A percentile compares a stretch with the other conserved stretches of the same genome.
phyloP scores from a whole-genome alignment of 257 asterid species.

The Gentiana macrophylla region DNA sequence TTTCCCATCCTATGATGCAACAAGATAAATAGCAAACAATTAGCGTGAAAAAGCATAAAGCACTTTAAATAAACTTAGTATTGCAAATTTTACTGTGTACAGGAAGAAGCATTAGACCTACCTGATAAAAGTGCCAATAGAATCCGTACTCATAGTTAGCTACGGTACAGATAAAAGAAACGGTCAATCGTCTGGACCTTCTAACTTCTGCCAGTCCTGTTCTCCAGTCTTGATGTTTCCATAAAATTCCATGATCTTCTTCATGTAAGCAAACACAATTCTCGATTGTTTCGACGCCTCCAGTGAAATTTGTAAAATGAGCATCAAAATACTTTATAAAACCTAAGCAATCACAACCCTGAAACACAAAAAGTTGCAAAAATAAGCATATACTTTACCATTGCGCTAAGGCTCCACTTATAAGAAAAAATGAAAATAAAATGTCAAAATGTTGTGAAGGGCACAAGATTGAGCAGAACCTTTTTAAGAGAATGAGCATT shows the following conservation, averaged over 20 bases:
- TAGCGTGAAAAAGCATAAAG: not conserved
- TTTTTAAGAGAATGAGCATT: slow-evolving; percentile 95
- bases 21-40: not conserved
- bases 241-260: slow-evolving; percentile 89
- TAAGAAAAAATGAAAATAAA: not conserved
- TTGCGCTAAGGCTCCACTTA: not conserved
- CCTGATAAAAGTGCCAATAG: slow-evolving; percentile 99
- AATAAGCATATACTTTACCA: slow-evolving; percentile 6
- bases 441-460: no score
- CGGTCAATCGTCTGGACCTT: slow-evolving; percentile 93
- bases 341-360: slow-evolving; percentile 99
- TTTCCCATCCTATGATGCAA: slow-evolving; percentile 77
- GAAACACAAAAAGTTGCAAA: slow-evolving; percentile 12
- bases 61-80: not conserved
- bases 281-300: slow-evolving; percentile 91
- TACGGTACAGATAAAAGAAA: slow-evolving; percentile 87
- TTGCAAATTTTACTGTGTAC: not conserved
- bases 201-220: slow-evolving; percentile 91
- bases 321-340: slow-evolving; percentile 83
- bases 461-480: slow-evolving; percentile 23
- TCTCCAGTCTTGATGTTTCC: slow-evolving; percentile 99
- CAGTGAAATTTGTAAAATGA: slow-evolving; percentile 78
- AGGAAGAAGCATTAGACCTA: slow-evolving; percentile 19
- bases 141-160: slow-evolving; percentile 97
- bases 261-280: slow-evolving; percentile 97